Evolutionary conservation across 2,329 filamentous ascomycete genomes (phyloP).

Genomic region (Fusarium pininemorale): DNA sequence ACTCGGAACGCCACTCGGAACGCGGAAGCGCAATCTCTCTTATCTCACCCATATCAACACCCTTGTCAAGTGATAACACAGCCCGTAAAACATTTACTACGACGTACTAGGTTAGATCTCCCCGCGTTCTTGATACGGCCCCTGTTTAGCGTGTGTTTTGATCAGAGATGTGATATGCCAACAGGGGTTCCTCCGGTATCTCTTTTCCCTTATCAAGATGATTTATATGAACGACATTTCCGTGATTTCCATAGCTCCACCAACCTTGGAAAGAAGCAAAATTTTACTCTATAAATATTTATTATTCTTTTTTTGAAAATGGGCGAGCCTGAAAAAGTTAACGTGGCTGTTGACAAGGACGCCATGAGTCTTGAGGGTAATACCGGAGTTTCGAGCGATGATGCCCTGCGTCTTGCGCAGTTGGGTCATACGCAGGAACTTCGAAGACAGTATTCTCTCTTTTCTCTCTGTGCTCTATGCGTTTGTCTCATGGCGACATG

Average conservation of each 20-base stretch:
- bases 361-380: not conserved
- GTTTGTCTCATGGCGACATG: slow-evolving; percentile 62
- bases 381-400: not conserved
- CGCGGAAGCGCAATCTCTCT: not conserved
- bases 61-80: not conserved
- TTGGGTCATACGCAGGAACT: slow-evolving; percentile 46
- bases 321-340: not conserved
- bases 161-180: not conserved
- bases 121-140: slow-evolving; percentile 17
- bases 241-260: not conserved
- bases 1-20: slow-evolving; percentile 4
- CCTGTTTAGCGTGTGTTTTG: not conserved
- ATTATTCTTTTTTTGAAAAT: not conserved
- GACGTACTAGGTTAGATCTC: not conserved
- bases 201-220: not conserved
- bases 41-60: not conserved
- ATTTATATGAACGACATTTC: not conserved
- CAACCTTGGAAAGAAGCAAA: rapidly evolving
- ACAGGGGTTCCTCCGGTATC: not conserved
- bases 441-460: slow-evolving; percentile 50
- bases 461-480: slow-evolving; percentile 55
- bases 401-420: slow-evolving; percentile 40
- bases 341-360: slow-evolving; percentile 2
- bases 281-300: not conserved
- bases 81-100: not conserved